Conservation (phyloP, 345 rosid genomes). For the Salix udensis region DNA sequence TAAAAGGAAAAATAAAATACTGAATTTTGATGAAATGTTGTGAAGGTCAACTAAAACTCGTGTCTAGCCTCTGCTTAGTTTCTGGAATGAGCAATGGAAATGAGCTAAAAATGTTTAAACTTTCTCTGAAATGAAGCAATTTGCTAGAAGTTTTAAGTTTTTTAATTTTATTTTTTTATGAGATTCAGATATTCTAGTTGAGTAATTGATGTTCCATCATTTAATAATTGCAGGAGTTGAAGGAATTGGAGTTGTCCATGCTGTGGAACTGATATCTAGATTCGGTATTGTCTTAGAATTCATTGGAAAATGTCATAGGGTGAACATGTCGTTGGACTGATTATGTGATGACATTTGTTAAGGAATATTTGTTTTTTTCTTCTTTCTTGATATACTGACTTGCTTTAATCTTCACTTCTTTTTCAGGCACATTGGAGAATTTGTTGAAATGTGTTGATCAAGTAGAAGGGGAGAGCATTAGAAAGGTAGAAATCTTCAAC, state of each 20-base stretch:
- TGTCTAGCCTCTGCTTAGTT: neutral
- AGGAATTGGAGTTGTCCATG: constrained; percentile 78
- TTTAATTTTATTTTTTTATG: neutral
- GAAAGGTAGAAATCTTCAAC: constrained; percentile 39
- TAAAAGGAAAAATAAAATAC: no score
- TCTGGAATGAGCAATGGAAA: neutral
- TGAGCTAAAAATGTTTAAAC: neutral
- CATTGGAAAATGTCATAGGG: neutral
- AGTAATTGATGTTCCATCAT: constrained; percentile 11
- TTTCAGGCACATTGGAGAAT: constrained; percentile 69
- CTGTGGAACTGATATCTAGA: constrained; percentile 62
- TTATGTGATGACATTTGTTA: neutral
- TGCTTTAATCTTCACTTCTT: constrained; percentile 5
- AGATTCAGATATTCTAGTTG: neutral
- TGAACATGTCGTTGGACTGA: neutral
- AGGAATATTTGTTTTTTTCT: neutral
- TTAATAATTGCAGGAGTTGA: constrained; percentile 61
- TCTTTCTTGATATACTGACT: neutral
- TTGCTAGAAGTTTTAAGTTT: neutral
- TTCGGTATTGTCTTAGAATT: constrained; percentile 50
- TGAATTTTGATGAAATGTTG: neutral
- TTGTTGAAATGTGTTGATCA: constrained; percentile 64
- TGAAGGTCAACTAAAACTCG: neutral
- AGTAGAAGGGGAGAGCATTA: constrained; percentile 57
- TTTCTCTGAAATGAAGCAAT: neutral